Evolutionary conservation across 768 basidiomycete genomes (phyloP), one percentile per base, ranked within the genome.

Genomic region (Neoboletus magnificus): DNA sequence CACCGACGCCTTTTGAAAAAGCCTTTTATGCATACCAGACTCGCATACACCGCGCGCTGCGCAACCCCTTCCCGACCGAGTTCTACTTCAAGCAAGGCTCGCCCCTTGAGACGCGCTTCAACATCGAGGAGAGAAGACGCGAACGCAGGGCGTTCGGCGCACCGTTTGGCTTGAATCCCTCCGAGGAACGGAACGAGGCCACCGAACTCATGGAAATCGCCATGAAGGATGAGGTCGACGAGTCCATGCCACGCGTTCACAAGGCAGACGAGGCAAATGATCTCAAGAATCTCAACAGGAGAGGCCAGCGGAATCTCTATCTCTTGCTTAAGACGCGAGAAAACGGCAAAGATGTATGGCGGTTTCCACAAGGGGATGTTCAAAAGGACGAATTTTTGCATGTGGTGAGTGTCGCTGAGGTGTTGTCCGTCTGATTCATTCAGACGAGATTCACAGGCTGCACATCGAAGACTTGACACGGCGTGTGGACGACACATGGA

Each of bases 11-110:
- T 1, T 89, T 96, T 63, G 91, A 95, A 72, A 75, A 78, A 61
- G 85, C 91, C 13, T 94, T 89, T 72, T 87, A 90, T 71, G 77
- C 81, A 50, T 95, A 96, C 78, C 89, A 93, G 68, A 77, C 82
- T 10, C 85, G 91, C 41, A 82, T 98, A 66, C 82, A 85, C 64
- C 87, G 91, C 61, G 87, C 93, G 3, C 75, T 98, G 46, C 87
- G 88, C 68, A 91, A 92, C 62, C 94, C 94, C 1, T 86, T 93
- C 69, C 91, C 94, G 18, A 78, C 83, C 55, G 86, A 93, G 45
- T 93, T 96, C 73, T 98, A 95, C 76, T 96, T 96, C 80, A 93
- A 93, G 73, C 86, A 86, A 48, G 94, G 94, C 10, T 90, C 93
- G 0, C 77, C 91, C 16, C 81, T 94, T 30, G 88, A 94, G 69